phyloP scores from a whole-genome alignment of 2,329 filamentous ascomycete genomes.

The Monilinia fructicola region DNA sequence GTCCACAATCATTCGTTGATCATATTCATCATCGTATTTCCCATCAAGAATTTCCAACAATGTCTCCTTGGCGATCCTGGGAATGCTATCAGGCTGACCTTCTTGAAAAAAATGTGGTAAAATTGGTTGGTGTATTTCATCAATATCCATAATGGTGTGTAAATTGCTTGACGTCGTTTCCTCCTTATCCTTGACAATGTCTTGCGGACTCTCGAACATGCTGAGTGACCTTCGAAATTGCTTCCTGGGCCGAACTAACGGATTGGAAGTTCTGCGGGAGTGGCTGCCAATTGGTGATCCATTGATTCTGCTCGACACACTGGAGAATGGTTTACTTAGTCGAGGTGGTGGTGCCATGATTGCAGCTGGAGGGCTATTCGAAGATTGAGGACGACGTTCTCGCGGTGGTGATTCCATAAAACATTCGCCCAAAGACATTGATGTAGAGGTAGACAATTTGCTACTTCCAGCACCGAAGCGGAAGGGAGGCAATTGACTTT shows the following conservation, averaged over 20 bases:
- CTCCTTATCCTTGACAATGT: constrained; percentile 79
- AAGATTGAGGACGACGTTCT: constrained; percentile 61
- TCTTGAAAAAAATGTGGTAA: constrained; percentile 83
- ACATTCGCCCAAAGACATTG: constrained; percentile 74
- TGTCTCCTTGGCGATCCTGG: constrained; percentile 79
- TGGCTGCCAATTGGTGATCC: constrained; percentile 74
- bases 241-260: constrained; percentile 74
- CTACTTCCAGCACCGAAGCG: constrained; percentile 63
- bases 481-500: constrained; percentile 70
- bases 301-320: constrained; percentile 58
- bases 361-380: constrained; percentile 57
- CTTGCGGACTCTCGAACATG: constrained; percentile 94
- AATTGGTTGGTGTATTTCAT: constrained; percentile 69
- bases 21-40: constrained; percentile 72
- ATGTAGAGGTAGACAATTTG: constrained; percentile 52
- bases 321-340: constrained; percentile 63
- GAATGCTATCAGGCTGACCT: constrained; percentile 80
- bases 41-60: constrained; percentile 86
- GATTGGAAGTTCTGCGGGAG: constrained; percentile 70
- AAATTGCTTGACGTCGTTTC: constrained; percentile 57
- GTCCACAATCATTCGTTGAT: constrained; percentile 85
- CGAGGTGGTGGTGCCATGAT: constrained; percentile 58
- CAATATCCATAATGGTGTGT: constrained; percentile 79
- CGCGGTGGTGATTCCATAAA: constrained; percentile 76
- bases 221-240: constrained; percentile 89